Percentiles rank a stretch among this genome's conserved stretches.
These are phyloP conservation scores for Cornus florida DNA, from an alignment of 148 eudicot genomes.

Conservation along the genomic window DNA sequence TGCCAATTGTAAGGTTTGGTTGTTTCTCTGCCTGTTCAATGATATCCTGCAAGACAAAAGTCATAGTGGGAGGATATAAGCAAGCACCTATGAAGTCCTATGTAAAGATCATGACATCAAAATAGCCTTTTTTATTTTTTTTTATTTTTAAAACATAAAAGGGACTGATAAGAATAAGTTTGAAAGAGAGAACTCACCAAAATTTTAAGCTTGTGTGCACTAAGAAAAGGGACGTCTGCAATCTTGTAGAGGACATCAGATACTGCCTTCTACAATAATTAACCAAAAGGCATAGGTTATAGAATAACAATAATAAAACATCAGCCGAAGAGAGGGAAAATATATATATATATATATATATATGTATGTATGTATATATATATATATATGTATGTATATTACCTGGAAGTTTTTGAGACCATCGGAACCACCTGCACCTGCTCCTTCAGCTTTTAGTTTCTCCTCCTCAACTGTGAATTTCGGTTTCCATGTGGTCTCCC, in stretches of 20 bases:
- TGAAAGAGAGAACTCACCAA: slow-evolving; percentile 38
- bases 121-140: no score
- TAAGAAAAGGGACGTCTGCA: slow-evolving; percentile 84
- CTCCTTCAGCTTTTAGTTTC: slow-evolving; percentile 85
- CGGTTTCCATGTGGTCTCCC: slow-evolving; percentile 75
- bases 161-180: background rate
- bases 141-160: no score
- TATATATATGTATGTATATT: background rate
- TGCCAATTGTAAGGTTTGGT: slow-evolving; percentile 69
- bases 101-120: no score
- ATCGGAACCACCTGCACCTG: slow-evolving; percentile 41
- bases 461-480: slow-evolving; percentile 79
- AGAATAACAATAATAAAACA: background rate
- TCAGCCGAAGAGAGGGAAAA: no score
- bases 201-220: slow-evolving; percentile 59
- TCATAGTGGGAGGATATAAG: background rate
- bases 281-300: background rate
- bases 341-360: background rate
- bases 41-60: slow-evolving; percentile 49
- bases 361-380: no score
- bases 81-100: background rate
- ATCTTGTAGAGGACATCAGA: slow-evolving; percentile 87
- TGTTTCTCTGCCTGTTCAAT: slow-evolving; percentile 92
- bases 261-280: slow-evolving; percentile 64
- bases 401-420: slow-evolving; percentile 77